A percentile compares a stretch with the other conserved stretches of the same genome.
phyloP scores from a whole-genome alignment of 1,139 yeast species.

The Debaryomycetaceae sp. region DNA sequence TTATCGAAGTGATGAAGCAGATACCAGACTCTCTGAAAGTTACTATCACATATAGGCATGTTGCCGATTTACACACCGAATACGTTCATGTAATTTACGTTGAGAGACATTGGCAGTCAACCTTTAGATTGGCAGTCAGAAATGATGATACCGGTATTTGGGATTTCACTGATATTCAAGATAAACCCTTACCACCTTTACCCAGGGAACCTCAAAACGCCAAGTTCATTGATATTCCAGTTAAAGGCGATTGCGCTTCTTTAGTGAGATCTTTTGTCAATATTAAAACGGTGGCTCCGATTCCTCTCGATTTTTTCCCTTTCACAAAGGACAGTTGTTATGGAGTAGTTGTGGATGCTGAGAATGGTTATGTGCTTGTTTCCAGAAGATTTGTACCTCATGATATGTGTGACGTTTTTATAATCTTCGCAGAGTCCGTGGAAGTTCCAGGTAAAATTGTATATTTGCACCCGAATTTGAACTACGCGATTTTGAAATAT shows the following conservation, averaged over 20 bases:
- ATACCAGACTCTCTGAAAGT: slow-evolving; percentile 79
- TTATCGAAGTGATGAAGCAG: slow-evolving; percentile 70
- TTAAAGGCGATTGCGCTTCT: slow-evolving; percentile 56
- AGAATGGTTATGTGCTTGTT: slow-evolving; percentile 73
- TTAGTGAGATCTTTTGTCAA: slow-evolving; percentile 58
- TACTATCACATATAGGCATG: slow-evolving; percentile 70
- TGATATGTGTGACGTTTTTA: slow-evolving; percentile 73
- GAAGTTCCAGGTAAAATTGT: slow-evolving; percentile 78
- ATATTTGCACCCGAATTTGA: slow-evolving; percentile 84
- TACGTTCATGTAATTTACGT: slow-evolving; percentile 60
- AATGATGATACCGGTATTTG: slow-evolving; percentile 84
- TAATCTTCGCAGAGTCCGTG: slow-evolving; percentile 83
- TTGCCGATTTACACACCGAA: slow-evolving; percentile 76
- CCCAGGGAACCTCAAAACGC: slow-evolving; percentile 54
- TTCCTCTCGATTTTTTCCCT: slow-evolving; percentile 73
- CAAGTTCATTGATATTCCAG: slow-evolving; percentile 66
- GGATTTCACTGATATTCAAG: slow-evolving; percentile 74
- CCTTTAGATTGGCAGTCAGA: slow-evolving; percentile 69
- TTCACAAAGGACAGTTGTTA: slow-evolving; percentile 60
- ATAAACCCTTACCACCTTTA: slow-evolving; percentile 54
- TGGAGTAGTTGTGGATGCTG: slow-evolving; percentile 80
- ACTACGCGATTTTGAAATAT: slow-evolving; percentile 79
- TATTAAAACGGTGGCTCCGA: slow-evolving; percentile 62
- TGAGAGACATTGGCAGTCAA: slow-evolving; percentile 82
- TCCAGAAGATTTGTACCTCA: slow-evolving; percentile 82